A percentile compares a stretch with the other conserved stretches of the same genome.
phyloP scores from a whole-genome alignment of 257 asterid genomes.

The Voacanga thouarsii region DNA sequence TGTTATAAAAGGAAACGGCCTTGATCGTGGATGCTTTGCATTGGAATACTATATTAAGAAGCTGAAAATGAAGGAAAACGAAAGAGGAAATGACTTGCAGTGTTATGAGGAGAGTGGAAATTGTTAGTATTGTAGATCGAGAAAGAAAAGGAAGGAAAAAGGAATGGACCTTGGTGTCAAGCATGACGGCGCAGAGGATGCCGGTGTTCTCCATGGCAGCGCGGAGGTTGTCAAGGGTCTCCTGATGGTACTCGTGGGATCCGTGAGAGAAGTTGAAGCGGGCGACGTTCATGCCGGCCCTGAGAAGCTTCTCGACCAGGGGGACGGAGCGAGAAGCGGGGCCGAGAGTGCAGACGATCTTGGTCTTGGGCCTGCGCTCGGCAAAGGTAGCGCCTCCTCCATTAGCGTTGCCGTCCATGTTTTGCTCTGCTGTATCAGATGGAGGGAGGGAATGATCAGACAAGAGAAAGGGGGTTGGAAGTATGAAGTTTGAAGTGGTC shows the following conservation, averaged over 20 bases:
- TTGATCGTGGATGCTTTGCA: too few species aligned
- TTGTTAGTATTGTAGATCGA: not conserved
- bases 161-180: slow-evolving; percentile 38
- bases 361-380: slow-evolving; percentile 32
- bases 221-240: slow-evolving; percentile 42
- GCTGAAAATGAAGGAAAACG: not conserved
- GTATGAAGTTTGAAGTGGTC: not conserved
- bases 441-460: not conserved
- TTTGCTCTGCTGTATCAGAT: not conserved
- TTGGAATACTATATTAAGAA: too few species aligned
- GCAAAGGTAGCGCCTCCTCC: not conserved
- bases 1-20: too few species aligned
- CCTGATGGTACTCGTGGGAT: slow-evolving; percentile 37
- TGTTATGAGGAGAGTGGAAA: too few species aligned
- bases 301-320: slow-evolving; percentile 33
- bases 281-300: slow-evolving; percentile 45
- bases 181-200: slow-evolving; percentile 45
- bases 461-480: too few species aligned
- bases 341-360: slow-evolving; percentile 42
- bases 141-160: not conserved
- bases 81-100: too few species aligned
- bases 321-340: slow-evolving; percentile 34
- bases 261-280: slow-evolving; percentile 48
- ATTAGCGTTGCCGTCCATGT: not conserved
- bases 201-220: slow-evolving; percentile 34